phyloP scores from a whole-genome alignment of 1,284 basidiomycete genomes.

The Boletus hoseneyae region DNA sequence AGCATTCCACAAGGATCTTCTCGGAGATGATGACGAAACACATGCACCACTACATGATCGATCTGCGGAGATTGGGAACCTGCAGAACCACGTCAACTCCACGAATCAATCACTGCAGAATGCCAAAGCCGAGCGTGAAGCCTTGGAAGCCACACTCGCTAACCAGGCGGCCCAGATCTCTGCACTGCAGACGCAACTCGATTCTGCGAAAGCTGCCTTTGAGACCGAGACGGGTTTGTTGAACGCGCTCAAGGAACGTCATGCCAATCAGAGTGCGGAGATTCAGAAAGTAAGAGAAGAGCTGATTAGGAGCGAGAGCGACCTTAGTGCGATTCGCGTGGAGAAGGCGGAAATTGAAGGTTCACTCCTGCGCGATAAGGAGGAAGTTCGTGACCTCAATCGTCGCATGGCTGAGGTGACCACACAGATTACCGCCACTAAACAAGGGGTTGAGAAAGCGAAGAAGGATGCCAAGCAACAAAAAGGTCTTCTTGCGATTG shows the following conservation, averaged over 20 bases:
- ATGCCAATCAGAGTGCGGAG: slow-evolving; percentile 67
- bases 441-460: slow-evolving; percentile 79
- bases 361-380: slow-evolving; percentile 85
- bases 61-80: slow-evolving; percentile 82
- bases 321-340: slow-evolving; percentile 83
- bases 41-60: slow-evolving; percentile 58
- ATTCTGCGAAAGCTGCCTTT: slow-evolving; percentile 75
- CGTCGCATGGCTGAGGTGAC: slow-evolving; percentile 80
- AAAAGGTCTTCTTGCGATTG: slow-evolving; percentile 92
- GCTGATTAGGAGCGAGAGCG: slow-evolving; percentile 88
- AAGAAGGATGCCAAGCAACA: slow-evolving; percentile 96
- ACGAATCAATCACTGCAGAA: slow-evolving; percentile 69
- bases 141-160: slow-evolving; percentile 55
- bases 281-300: slow-evolving; percentile 79
- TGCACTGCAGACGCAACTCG: slow-evolving; percentile 70
- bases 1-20: slow-evolving; percentile 47
- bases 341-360: slow-evolving; percentile 95
- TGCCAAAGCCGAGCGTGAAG: slow-evolving; percentile 55
- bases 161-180: slow-evolving; percentile 69
- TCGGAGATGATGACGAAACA: slow-evolving; percentile 66
- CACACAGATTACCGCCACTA: slow-evolving; percentile 69
- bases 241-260: slow-evolving; percentile 69
- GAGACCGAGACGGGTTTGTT: slow-evolving; percentile 83
- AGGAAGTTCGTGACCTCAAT: slow-evolving; percentile 87
- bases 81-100: slow-evolving; percentile 80